These are phyloP conservation scores for Stentor coeruleus DNA, from an alignment of 73 alveolate genomes.

Conservation along the genomic window DNA sequence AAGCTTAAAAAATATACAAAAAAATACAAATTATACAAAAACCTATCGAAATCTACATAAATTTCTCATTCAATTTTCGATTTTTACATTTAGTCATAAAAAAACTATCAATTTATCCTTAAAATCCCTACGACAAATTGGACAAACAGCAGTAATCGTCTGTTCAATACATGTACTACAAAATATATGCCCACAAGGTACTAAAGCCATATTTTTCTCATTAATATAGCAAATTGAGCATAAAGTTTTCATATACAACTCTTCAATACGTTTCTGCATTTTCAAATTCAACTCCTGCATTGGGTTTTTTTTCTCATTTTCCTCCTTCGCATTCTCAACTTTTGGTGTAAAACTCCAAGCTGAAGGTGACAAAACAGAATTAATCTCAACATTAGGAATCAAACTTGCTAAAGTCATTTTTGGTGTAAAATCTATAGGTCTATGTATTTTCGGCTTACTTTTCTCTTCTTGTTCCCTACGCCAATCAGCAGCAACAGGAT, in stretches of 20 bases:
- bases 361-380: constrained; percentile 12
- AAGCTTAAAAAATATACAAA: too few relatives aligned
- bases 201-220: constrained; percentile 14
- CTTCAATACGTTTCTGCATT: constrained; percentile 27
- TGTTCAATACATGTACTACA: neutral
- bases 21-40: too few relatives aligned
- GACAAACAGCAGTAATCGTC: constrained; percentile 27
- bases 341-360: constrained; percentile 9
- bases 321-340: neutral
- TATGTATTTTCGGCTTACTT: constrained; percentile 9
- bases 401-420: neutral
- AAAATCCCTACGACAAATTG: constrained; percentile 26
- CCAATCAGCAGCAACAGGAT: constrained; percentile 20
- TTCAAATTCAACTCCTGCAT: constrained; percentile 4
- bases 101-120: constrained; percentile 9
- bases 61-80: too few relatives aligned
- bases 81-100: constrained; percentile 2
- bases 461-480: constrained; percentile 3
- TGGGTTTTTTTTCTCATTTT: neutral
- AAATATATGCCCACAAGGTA: constrained; percentile 31
- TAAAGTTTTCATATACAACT: constrained; percentile 11
- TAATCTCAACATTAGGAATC: neutral
- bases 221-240: constrained; percentile 26
- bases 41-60: too few relatives aligned
- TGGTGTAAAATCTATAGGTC: neutral